These are phyloP conservation scores for Apodospora peruviana DNA, from an alignment of 495 filamentous ascomycete genomes.

Conservation along the genomic window DNA sequence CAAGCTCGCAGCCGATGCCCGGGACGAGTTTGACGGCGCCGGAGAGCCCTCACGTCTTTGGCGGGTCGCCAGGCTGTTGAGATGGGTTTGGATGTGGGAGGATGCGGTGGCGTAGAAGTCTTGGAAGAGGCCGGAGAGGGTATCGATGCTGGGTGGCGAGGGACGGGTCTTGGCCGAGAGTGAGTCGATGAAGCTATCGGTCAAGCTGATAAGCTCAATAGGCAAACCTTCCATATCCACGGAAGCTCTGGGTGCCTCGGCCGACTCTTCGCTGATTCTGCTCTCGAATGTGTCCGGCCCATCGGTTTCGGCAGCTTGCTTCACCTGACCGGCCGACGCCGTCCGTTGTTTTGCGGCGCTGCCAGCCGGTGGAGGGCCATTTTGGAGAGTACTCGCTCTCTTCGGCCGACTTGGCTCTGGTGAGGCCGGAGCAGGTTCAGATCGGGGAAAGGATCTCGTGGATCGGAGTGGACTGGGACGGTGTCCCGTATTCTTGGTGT, in stretches of 20 bases:
- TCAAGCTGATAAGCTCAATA: slow-evolving; percentile 83
- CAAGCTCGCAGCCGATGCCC: slow-evolving; percentile 46
- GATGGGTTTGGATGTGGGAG: slow-evolving; percentile 80
- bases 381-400: slow-evolving; percentile 60
- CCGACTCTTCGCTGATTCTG: slow-evolving; percentile 44
- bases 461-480: slow-evolving; percentile 19
- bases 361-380: slow-evolving; percentile 33
- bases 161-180: slow-evolving; percentile 82
- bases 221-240: slow-evolving; percentile 80
- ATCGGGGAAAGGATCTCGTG: slow-evolving; percentile 20
- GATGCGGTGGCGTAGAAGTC: slow-evolving; percentile 86
- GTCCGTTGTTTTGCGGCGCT: slow-evolving; percentile 23
- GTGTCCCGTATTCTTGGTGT: slow-evolving; percentile 2
- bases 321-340: slow-evolving; percentile 19
- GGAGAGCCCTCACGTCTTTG: slow-evolving; percentile 60
- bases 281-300: slow-evolving; percentile 46
- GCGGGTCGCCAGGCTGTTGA: slow-evolving; percentile 69
- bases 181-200: slow-evolving; percentile 92
- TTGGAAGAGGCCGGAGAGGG: slow-evolving; percentile 82
- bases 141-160: slow-evolving; percentile 76
- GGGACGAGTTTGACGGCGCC: slow-evolving; percentile 42
- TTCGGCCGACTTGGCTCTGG: slow-evolving; percentile 34
- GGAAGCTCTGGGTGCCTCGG: slow-evolving; percentile 50
- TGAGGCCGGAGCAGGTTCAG: slow-evolving; percentile 11
- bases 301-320: slow-evolving; percentile 13